Evolutionary conservation across 805 yeast species (phyloP), one percentile per base, ranked within the genome.

Genomic region (Yarrowia porcina): DNA sequence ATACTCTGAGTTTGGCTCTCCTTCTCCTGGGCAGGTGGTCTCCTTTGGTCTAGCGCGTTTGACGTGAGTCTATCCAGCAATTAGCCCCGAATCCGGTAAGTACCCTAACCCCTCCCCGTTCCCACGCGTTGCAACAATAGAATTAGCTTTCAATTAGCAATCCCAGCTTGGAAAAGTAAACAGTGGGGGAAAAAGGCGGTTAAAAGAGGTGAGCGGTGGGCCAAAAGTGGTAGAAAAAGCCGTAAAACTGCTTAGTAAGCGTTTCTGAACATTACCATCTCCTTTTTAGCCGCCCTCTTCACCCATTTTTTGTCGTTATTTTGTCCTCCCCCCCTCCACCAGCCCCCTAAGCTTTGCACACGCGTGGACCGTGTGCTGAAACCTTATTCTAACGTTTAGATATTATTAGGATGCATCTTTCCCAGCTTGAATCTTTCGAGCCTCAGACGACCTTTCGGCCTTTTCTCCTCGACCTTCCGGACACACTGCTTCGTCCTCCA

Each of bases 141-240:
- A 49, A 32, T 15, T 25, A 15, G 44, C 32, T 49, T 52, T 52
- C 59, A 35, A 52, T 52, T 52, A 52, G 44, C 59, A 35, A 52
- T 35, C 59, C 59, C 59, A 52, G 59, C 17, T 18, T 15, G 59
- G 59, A 52, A 52, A 36, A 36, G 59, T 52, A 52, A 52, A 52
- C 59, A 49, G 56, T 32, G 32, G 44, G 33, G 59, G n/a, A n/a
- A n/a, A n/a, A n/a, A 25, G 32, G 32, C 32, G 32, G 8, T 21
- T 27, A 10, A 25, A 7, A 20, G 10, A 8, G n/a, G 2, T 0
- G n/a, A 4, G 38, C 39, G 11, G 28, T 5, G 35, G 35, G n/a
- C n/a, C n/a, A n/a, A n/a, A n/a, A n/a, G n/a, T n/a, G n/a, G n/a
- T n/a, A n/a, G n/a, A n/a, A n/a, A n/a, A n/a, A n/a, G n/a, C n/a